Conservation (phyloP, 2,329 filamentous ascomycete species). For the Penicillium fuscoglaucum region DNA sequence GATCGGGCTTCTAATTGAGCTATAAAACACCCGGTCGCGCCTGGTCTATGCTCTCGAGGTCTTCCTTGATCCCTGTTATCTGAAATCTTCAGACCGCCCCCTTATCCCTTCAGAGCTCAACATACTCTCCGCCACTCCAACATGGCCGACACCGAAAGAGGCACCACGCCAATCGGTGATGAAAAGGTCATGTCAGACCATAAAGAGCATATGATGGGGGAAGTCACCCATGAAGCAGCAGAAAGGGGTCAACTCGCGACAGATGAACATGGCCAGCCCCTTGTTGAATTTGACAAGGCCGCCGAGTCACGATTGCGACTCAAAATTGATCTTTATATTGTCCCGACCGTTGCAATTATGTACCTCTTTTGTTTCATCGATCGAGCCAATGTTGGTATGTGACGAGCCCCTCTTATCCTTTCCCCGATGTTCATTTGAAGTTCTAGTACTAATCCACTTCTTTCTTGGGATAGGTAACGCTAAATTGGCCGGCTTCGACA, state of each 20-base stretch:
- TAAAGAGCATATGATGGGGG: constrained; percentile 18
- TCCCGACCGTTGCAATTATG: constrained; percentile 65
- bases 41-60: background rate
- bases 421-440: background rate
- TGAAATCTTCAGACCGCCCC: background rate
- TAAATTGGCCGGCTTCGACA: constrained; percentile 63
- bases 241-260: constrained; percentile 50
- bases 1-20: background rate
- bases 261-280: constrained; percentile 53
- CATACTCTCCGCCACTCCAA: background rate
- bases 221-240: constrained; percentile 40
- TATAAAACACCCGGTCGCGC: constrained; percentile 5
- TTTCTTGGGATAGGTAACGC: constrained; percentile 59
- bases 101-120: background rate
- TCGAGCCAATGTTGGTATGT: constrained; percentile 67
- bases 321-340: constrained; percentile 66
- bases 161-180: constrained; percentile 17
- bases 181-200: constrained; percentile 24
- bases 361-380: constrained; percentile 76
- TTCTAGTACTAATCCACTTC: background rate
- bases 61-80: background rate
- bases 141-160: constrained; percentile 11
- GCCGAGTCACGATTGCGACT: constrained; percentile 59
- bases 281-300: constrained; percentile 56
- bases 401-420: no score